Evolutionary conservation across 306 rosid species (phyloP).

Genomic region (Cucurbita argyrosperma): DNA sequence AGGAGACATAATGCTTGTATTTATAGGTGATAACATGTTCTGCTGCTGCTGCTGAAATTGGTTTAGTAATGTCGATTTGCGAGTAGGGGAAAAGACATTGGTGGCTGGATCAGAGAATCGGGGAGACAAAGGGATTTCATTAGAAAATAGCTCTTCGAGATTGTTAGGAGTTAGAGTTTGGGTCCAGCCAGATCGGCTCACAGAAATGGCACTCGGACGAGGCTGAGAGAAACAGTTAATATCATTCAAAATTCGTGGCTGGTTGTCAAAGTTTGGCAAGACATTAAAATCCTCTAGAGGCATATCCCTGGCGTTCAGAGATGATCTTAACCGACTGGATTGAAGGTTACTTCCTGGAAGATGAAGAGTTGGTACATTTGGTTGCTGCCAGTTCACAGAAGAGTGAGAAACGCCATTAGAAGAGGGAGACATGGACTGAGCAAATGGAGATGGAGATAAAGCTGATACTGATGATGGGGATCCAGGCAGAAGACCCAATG

Average conservation of each 20-base stretch:
- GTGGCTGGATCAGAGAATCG: conserved; percentile 52
- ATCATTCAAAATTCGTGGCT: conserved; percentile 54
- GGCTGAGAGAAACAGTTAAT: conserved; percentile 50
- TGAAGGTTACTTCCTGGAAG: conserved; percentile 74
- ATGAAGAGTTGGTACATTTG: conserved; percentile 78
- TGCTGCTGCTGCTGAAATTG: conserved; percentile 83
- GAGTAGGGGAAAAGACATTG: conserved; percentile 61
- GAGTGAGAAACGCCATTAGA: conserved; percentile 41
- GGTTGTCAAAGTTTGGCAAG: conserved; percentile 45
- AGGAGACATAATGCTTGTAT: conserved; percentile 53
- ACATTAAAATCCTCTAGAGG: conserved; percentile 33
- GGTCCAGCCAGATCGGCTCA: conserved; percentile 42
- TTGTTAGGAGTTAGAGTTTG: conserved; percentile 66
- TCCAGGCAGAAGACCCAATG: conserved; percentile 64
- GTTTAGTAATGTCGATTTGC: conserved; percentile 54
- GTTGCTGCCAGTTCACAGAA: conserved; percentile 52
- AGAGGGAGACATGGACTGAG: conserved; percentile 69
- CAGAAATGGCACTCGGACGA: conserved; percentile 26
- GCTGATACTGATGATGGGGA: conserved; percentile 68
- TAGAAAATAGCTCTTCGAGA: conserved; percentile 70
- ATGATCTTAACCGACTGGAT: conserved; percentile 76
- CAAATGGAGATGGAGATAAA: conserved; percentile 64
- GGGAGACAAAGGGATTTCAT: conserved; percentile 64
- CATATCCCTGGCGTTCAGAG: conserved; percentile 72
- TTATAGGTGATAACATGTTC: conserved; percentile 56